A percentile compares a stretch with the other conserved stretches of the same genome.
Evolutionary conservation across 129 eudicot species (phyloP).

Genomic region (Dittrichia graveolens): DNA sequence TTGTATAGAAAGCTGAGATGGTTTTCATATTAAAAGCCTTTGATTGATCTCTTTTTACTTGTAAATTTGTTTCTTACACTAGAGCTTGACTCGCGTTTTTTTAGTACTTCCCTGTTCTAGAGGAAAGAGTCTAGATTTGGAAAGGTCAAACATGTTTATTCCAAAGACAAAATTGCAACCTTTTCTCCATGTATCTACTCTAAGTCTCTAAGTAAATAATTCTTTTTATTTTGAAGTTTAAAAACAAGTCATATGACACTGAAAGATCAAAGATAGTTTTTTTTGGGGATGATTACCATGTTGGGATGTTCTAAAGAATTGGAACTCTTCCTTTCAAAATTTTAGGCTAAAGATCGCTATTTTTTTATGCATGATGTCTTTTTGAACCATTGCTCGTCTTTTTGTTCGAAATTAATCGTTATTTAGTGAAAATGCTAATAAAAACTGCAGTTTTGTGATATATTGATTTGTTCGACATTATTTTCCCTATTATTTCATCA

Average conservation of each 20-base stretch:
- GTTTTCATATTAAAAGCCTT: neutral
- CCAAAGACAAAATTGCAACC: neutral
- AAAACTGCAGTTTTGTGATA: neutral
- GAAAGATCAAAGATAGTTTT: neutral
- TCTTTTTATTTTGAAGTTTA: neutral
- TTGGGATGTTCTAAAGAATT: too few relatives aligned
- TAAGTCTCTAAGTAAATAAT: neutral
- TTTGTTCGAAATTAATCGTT: neutral
- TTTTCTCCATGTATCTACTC: neutral
- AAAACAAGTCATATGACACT: neutral
- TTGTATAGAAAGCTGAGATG: neutral
- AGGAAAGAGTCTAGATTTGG: neutral
- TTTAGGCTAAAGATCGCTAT: neutral
- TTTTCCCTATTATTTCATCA: too few relatives aligned
- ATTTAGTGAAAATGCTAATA: neutral
- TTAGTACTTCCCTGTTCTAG: neutral
- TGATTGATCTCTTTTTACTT: neutral
- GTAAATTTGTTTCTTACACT: neutral
- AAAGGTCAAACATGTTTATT: neutral
- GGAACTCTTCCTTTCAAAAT: too few relatives aligned
- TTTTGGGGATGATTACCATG: neutral
- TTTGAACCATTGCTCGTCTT: neutral
- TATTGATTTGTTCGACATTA: too few relatives aligned
- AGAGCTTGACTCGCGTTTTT: neutral
- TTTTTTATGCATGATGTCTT: conserved; percentile 1